phyloP scores from a whole-genome alignment of 1,284 basidiomycete species.

The Leucoagaricus sp. region DNA sequence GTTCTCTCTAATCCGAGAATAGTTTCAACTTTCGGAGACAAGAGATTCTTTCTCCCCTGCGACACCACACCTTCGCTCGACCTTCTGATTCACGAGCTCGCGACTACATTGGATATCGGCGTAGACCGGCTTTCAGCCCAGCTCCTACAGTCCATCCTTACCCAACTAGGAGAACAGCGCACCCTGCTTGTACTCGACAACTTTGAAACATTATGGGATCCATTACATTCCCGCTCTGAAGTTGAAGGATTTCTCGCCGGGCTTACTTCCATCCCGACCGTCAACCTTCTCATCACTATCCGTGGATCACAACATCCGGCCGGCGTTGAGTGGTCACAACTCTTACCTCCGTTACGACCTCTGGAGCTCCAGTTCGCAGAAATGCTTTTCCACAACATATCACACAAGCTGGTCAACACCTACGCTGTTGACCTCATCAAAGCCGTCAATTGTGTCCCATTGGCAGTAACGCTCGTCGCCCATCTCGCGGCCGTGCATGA shows the following conservation, averaged over 20 bases:
- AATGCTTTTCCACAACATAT: conserved; percentile 28
- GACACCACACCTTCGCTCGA: conserved; percentile 27
- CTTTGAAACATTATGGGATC: conserved; percentile 34
- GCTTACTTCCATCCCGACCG: conserved; percentile 21
- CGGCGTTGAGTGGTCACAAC: conserved; percentile 25
- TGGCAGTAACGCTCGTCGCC: conserved; percentile 30
- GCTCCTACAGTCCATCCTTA: conserved; percentile 18
- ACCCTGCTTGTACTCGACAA: conserved; percentile 31
- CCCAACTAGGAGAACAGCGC: conserved; percentile 10
- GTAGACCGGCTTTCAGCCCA: conserved; percentile 17
- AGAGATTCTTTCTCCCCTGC: conserved; percentile 29
- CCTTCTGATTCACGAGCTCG: conserved; percentile 26
- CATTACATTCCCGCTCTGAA: conserved; percentile 18
- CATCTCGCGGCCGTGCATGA: conserved; percentile 28
- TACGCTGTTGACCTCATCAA: conserved; percentile 23
- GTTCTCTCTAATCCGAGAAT: conserved; percentile 24
- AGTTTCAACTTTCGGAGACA: conserved; percentile 14
- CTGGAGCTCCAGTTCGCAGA: conserved; percentile 25
- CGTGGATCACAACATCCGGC: conserved; percentile 32
- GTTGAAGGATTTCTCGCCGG: conserved; percentile 26
- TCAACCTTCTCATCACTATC: conserved; percentile 30
- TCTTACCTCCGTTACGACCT: conserved; percentile 26
- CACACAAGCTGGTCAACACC: conserved; percentile 20
- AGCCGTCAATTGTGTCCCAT: conserved; percentile 30
- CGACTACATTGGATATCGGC: conserved; percentile 19